Percentiles rank a stretch among this genome's conserved stretches.
Evolutionary conservation across 208 protist species (phyloP).

Genomic region (Wallacemonas sp.): DNA sequence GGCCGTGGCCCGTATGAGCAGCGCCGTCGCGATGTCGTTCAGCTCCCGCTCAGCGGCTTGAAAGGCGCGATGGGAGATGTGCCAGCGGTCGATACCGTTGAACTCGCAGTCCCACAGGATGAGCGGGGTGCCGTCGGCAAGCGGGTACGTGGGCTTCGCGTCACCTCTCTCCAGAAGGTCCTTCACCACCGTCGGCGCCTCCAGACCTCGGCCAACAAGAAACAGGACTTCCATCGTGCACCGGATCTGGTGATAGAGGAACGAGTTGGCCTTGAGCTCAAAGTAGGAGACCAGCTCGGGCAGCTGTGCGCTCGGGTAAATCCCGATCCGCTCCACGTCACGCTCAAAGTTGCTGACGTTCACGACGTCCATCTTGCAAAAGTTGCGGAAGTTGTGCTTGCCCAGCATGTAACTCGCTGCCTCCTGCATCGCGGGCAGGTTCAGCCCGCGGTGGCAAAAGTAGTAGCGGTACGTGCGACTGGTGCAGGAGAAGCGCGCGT

Average conservation of each 20-base stretch:
- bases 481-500: slow-evolving; percentile 91
- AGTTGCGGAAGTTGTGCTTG: slow-evolving; percentile 97
- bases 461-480: slow-evolving; percentile 92
- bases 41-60: slow-evolving; percentile 55
- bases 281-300: slow-evolving; percentile 83
- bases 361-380: slow-evolving; percentile 96
- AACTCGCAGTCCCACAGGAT: slow-evolving; percentile 87
- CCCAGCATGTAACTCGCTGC: slow-evolving; percentile 88
- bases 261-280: slow-evolving; percentile 93
- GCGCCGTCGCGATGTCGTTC: slow-evolving; percentile 74
- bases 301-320: slow-evolving; percentile 53
- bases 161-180: slow-evolving; percentile 69
- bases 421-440: slow-evolving; percentile 90
- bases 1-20: slow-evolving; percentile 58
- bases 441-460: slow-evolving; percentile 80
- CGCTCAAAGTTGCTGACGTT: slow-evolving; percentile 92
- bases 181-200: slow-evolving; percentile 61
- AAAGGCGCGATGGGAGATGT: slow-evolving; percentile 57
- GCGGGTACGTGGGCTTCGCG: slow-evolving; percentile 70
- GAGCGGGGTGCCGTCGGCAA: slow-evolving; percentile 79
- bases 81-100: slow-evolving; percentile 49
- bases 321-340: slow-evolving; percentile 59
- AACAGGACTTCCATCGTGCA: slow-evolving; percentile 95
- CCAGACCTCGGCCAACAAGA: slow-evolving; percentile 78
- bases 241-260: slow-evolving; percentile 97